Conservation (phyloP, 768 basidiomycete genomes). For the Leucosporidium yakuticum region DNA sequence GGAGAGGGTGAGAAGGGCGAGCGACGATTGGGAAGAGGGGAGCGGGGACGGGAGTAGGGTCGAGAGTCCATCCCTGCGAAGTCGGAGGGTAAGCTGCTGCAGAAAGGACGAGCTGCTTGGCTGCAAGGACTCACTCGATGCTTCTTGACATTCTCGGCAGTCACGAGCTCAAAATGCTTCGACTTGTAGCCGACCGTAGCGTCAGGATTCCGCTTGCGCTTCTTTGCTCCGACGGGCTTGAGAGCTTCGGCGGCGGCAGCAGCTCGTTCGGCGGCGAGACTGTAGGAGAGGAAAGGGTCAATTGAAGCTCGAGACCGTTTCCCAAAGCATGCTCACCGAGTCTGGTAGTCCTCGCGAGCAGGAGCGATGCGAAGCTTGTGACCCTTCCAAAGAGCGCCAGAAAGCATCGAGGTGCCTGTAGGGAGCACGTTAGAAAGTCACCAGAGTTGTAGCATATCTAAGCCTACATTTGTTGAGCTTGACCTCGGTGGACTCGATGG, state of each 20-base stretch:
- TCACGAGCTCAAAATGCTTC: constrained; percentile 29
- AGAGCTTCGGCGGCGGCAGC: neutral
- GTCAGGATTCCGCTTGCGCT: constrained; percentile 26
- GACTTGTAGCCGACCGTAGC: constrained; percentile 11
- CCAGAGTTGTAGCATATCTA: neutral
- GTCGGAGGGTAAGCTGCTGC: neutral
- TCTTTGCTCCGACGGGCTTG: constrained; percentile 12
- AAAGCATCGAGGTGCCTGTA: constrained; percentile 33
- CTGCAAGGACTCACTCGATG: constrained; percentile 17
- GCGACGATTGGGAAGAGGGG: constrained; percentile 29
- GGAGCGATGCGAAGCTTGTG: constrained; percentile 31
- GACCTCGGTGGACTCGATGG: constrained; percentile 19
- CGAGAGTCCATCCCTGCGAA: constrained; percentile 31
- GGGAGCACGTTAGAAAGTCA: too few relatives aligned
- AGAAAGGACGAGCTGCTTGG: neutral
- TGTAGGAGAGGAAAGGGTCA: neutral
- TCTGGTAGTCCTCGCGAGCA: constrained; percentile 22
- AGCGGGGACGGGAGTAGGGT: constrained; percentile 12
- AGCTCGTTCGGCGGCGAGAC: constrained; percentile 7
- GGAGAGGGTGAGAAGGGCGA: constrained; percentile 28
- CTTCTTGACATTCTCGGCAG: constrained; percentile 17
- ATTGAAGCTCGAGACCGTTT: neutral
- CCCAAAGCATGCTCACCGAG: constrained; percentile 1
- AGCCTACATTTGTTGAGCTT: constrained; percentile 27
- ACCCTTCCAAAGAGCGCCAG: constrained; percentile 32